A percentile compares a stretch with the other conserved stretches of the same genome.
Conservation (phyloP, 805 yeast genomes). For the Vanderwaltozyma polyspora region DNA sequence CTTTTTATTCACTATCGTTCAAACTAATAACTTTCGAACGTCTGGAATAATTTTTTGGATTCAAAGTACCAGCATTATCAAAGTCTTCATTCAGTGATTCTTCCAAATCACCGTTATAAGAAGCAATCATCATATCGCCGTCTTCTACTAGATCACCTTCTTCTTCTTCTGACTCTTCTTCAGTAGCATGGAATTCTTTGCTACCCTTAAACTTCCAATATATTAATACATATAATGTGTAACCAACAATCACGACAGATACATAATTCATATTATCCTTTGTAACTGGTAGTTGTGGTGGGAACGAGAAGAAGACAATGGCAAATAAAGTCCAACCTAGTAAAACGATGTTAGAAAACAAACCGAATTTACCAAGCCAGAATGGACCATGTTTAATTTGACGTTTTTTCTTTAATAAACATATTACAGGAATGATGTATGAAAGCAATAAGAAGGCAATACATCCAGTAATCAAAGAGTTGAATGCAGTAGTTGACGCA, state of each 20-base stretch:
- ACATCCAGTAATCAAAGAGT: slow-evolving; percentile 54
- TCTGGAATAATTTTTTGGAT: background rate
- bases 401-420: slow-evolving; percentile 33
- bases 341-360: slow-evolving; percentile 38
- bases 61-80: no score
- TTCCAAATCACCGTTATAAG: no score
- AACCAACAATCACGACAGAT: slow-evolving; percentile 42
- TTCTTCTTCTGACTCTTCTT: slow-evolving; percentile 11
- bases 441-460: slow-evolving; percentile 50
- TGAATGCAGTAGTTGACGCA: slow-evolving; percentile 59
- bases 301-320: slow-evolving; percentile 52
- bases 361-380: slow-evolving; percentile 51
- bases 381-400: slow-evolving; percentile 50
- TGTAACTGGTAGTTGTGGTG: slow-evolving; percentile 50
- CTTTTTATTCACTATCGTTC: background rate
- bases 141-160: no score
- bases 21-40: background rate
- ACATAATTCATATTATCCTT: slow-evolving; percentile 59
- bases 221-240: slow-evolving; percentile 31
- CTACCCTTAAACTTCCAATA: slow-evolving; percentile 42
- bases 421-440: slow-evolving; percentile 45
- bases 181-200: slow-evolving; percentile 24
- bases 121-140: no score
- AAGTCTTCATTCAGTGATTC: background rate
- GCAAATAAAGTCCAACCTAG: slow-evolving; percentile 50